These are phyloP conservation scores for Aspergillus alliaceus DNA, from an alignment of 2,329 filamentous ascomycete genomes.

Conservation along the genomic window DNA sequence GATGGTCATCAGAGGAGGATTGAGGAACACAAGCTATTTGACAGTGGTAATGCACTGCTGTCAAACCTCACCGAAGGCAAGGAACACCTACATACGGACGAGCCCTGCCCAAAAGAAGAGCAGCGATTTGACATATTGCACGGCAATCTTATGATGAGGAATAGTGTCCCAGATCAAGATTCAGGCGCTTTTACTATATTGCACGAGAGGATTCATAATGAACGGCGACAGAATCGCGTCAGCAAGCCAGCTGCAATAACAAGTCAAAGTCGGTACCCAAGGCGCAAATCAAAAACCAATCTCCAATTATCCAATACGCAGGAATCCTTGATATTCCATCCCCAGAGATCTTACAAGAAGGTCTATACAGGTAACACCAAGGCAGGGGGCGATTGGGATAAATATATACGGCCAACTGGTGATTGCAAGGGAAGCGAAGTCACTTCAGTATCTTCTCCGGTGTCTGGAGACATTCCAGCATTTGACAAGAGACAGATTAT, in stretches of 20 bases:
- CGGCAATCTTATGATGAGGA: background rate
- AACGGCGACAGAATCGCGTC: background rate
- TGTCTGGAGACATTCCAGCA: background rate
- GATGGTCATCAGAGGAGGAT: background rate
- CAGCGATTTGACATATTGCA: background rate
- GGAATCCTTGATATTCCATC: constrained; percentile 16
- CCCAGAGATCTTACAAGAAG: constrained; percentile 17
- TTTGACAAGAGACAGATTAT: background rate
- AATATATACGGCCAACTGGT: constrained; percentile 29
- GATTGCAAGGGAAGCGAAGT: constrained; percentile 7
- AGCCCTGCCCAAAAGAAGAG: background rate
- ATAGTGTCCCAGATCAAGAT: background rate
- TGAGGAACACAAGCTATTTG: background rate
- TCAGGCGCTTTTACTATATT: background rate
- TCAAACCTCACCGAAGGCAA: background rate
- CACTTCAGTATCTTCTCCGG: constrained; percentile 18
- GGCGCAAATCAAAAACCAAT: background rate
- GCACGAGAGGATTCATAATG: background rate
- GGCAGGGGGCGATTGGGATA: constrained; percentile 29
- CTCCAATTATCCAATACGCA: constrained; percentile 12
- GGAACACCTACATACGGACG: background rate
- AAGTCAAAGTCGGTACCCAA: background rate
- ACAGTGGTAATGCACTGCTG: too few relatives aligned
- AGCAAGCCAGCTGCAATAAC: background rate
- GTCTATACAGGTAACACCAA: constrained; percentile 16